Evolutionary conservation across 2,329 filamentous ascomycete genomes (phyloP), one percentile per base, ranked within the genome.

Genomic region (Monilinia polystroma): DNA sequence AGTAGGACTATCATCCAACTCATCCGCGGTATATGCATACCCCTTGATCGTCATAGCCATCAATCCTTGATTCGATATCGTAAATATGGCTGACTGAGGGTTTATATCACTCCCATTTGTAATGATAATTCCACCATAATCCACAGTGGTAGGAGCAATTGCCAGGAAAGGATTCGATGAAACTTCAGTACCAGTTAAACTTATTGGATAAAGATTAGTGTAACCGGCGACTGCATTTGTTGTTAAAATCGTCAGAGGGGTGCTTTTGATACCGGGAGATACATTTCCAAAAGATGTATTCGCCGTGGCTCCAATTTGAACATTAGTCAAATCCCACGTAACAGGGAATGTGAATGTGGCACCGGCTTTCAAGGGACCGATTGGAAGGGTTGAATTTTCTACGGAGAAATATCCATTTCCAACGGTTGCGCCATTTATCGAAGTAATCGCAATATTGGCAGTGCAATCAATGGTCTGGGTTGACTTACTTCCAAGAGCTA

Each of bases 161-260:
- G 70, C 65, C 14, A 79, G 67, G 63, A 75, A 76, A 2, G 78
- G 70, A 16, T 59, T 70, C 7, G 72, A 70, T 23, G 75, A 77
- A 12, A 78, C 76, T 53, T 76, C 73, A 12, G 71, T 78, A 16
- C 78, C 78, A n/a, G 72, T 73, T 35, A 79, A 68, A 47, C 73
- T 72, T 45, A 79, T 71, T 4, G 77, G 77, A 26, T 76, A 75
- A 6, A 70, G 70, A 18, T 72, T 77, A 16, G 75, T 73, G 68
- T 75, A 79, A 45, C 76, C 75, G 8, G 72, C 63, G 7, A 77
- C 73, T 18, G 69, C 74, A 56, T 79, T 79, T 10, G 70, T 75
- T 11, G 77, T 79, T 45, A 74, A 70, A 14, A 79, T 66, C 26
- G 74, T 77, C 38, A 79, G 68, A 20, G 75, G 73, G 1, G 76